These are phyloP conservation scores for Scheffersomyces parashehatae DNA, from an alignment of 1,139 yeast genomes.

Conservation along the genomic window DNA sequence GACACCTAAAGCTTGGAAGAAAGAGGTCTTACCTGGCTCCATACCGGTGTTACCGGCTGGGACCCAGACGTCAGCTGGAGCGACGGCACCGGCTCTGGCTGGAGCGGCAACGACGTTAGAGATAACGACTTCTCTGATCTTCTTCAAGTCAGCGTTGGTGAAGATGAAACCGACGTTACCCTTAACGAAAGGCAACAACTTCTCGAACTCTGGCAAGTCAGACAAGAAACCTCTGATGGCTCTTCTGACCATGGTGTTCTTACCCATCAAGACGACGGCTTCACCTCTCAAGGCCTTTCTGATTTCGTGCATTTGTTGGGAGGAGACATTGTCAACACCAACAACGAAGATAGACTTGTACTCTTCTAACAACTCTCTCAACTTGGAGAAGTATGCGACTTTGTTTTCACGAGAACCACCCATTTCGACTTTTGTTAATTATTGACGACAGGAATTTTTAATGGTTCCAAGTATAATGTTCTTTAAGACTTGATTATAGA, in stretches of 20 bases:
- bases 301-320: constrained; percentile 99
- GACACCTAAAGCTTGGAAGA: constrained; percentile 99
- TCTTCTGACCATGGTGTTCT: constrained; percentile 99
- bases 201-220: constrained; percentile 96
- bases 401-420: constrained; percentile 99
- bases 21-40: constrained; percentile 99
- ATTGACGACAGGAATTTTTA: constrained; percentile 94
- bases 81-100: constrained; percentile 99
- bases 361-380: constrained; percentile 93
- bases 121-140: constrained; percentile 82
- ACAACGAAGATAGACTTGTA: constrained; percentile 98
- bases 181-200: constrained; percentile 87
- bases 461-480: constrained; percentile 46
- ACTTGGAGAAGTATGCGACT: constrained; percentile 90
- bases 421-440: constrained; percentile 80
- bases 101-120: constrained; percentile 99
- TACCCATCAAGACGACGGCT: constrained; percentile 98
- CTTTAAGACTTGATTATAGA: not conserved
- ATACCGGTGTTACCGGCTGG: constrained; percentile 99
- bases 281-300: constrained; percentile 95
- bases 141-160: constrained; percentile 95
- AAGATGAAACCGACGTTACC: constrained; percentile 99
- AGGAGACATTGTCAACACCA: constrained; percentile 99
- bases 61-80: constrained; percentile 96
- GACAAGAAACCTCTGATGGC: constrained; percentile 95